phyloP scores from a whole-genome alignment of 2,329 filamentous ascomycete genomes.

The Aspergillus quadricinctus region DNA sequence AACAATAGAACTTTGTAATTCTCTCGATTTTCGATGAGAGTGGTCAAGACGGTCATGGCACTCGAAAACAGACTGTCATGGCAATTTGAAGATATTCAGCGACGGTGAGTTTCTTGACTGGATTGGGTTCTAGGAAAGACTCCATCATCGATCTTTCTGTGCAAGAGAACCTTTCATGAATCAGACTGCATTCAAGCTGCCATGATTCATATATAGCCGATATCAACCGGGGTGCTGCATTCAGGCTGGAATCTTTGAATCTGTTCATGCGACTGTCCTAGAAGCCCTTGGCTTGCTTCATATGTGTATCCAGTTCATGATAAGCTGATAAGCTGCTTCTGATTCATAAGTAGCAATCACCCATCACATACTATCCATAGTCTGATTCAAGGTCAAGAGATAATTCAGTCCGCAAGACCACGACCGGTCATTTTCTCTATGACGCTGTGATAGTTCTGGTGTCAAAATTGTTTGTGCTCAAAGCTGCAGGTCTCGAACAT shows the following conservation, averaged over 20 bases:
- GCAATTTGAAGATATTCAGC: constrained; percentile 4
- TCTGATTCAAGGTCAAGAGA: too few species aligned
- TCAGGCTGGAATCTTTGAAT: not conserved
- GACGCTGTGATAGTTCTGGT: too few species aligned
- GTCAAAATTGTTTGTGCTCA: not conserved
- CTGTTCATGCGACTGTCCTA: not conserved
- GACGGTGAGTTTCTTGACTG: not conserved
- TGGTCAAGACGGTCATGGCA: constrained; percentile 13
- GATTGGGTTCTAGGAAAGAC: constrained; percentile 6
- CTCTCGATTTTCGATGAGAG: not conserved
- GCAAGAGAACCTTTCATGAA: not conserved
- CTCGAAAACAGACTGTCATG: constrained; percentile 7
- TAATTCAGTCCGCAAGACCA: not conserved
- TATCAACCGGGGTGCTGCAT: not conserved
- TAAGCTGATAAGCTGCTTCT: too few species aligned
- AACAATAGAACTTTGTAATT: too few species aligned
- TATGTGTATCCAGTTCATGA: not conserved
- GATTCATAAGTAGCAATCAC: too few species aligned
- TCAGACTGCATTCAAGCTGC: not conserved
- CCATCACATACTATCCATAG: too few species aligned
- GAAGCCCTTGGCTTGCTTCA: not conserved
- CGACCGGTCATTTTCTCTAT: not conserved
- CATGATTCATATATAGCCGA: not conserved
- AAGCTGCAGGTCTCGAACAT: not conserved
- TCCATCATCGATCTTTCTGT: not conserved